Conservation (phyloP, 192 early-diverging fungal species). For the Coemansia sp. region DNA sequence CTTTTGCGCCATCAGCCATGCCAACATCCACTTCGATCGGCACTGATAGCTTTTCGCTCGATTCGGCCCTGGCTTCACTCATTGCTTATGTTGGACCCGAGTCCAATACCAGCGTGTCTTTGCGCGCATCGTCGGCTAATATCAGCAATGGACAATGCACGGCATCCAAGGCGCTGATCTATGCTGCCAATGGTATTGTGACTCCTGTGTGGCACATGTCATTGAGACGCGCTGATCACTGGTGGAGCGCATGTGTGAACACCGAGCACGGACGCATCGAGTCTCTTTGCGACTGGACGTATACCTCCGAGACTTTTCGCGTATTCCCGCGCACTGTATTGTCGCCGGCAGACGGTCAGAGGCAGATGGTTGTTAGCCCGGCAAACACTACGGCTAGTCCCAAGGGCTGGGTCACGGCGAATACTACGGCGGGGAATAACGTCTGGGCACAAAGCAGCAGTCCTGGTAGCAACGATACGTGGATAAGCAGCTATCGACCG, state of each 20-base stretch:
- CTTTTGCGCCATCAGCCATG: constrained; percentile 52
- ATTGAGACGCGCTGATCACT: constrained; percentile 77
- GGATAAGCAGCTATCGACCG: constrained; percentile 79
- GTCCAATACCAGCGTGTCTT: background rate
- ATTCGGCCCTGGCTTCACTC: constrained; percentile 13
- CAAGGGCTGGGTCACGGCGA: constrained; percentile 59
- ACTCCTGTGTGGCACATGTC: constrained; percentile 82
- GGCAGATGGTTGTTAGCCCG: constrained; percentile 59
- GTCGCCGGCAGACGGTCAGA: constrained; percentile 73
- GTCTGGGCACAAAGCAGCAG: constrained; percentile 87
- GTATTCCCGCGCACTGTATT: constrained; percentile 80
- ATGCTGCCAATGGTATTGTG: constrained; percentile 59
- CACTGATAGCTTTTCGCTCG: background rate
- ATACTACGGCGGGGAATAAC: constrained; percentile 87
- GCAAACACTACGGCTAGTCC: constrained; percentile 77
- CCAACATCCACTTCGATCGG: background rate
- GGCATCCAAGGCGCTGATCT: constrained; percentile 66
- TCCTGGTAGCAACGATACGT: constrained; percentile 60
- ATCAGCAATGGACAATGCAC: constrained; percentile 59
- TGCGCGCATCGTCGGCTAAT: background rate
- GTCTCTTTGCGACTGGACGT: constrained; percentile 84
- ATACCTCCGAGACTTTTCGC: constrained; percentile 64
- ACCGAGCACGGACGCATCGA: constrained; percentile 63
- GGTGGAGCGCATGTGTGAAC: constrained; percentile 75
- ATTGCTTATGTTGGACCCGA: background rate